A percentile compares a stretch with the other conserved stretches of the same genome.
These are phyloP conservation scores for Phialophora expanda DNA, from an alignment of 2,329 filamentous ascomycete species.

Conservation along the genomic window DNA sequence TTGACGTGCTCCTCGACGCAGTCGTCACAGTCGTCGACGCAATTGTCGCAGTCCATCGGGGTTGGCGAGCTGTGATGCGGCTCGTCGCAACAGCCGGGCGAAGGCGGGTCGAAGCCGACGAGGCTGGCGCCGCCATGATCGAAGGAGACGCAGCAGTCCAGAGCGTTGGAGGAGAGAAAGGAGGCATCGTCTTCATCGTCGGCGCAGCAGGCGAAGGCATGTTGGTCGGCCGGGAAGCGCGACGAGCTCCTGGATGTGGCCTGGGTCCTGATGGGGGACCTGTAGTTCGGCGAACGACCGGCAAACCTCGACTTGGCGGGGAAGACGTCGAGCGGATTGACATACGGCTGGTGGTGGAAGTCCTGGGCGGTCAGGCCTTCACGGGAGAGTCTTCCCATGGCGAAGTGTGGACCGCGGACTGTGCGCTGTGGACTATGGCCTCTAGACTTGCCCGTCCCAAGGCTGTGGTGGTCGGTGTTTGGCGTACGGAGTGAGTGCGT, in stretches of 20 bases:
- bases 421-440: background rate
- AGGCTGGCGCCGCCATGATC: conserved; percentile 7
- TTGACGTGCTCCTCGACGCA: conserved; percentile 35
- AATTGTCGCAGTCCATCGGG: conserved; percentile 37
- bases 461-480: conserved; percentile 9
- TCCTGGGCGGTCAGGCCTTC: conserved; percentile 34
- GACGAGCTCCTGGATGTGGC: conserved; percentile 25
- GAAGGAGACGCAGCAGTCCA: conserved; percentile 22
- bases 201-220: conserved; percentile 30
- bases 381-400: conserved; percentile 32
- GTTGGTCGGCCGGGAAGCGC: conserved; percentile 19
- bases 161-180: conserved; percentile 22
- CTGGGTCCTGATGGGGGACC: conserved; percentile 25
- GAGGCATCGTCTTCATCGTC: conserved; percentile 26
- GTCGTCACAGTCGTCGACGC: conserved; percentile 36
- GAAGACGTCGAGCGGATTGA: conserved; percentile 36
- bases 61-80: conserved; percentile 32
- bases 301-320: conserved; percentile 28
- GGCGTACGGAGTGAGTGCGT: conserved; percentile 1
- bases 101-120: conserved; percentile 13
- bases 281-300: conserved; percentile 24
- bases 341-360: conserved; percentile 36
- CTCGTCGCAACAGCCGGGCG: conserved; percentile 19
- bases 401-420: background rate
- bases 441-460: conserved; percentile 8